A percentile compares a stretch with the other conserved stretches of the same genome.
These are phyloP conservation scores for Paraurostyla sp. DNA, from an alignment of 73 alveolate species.

Conservation along the genomic window DNA sequence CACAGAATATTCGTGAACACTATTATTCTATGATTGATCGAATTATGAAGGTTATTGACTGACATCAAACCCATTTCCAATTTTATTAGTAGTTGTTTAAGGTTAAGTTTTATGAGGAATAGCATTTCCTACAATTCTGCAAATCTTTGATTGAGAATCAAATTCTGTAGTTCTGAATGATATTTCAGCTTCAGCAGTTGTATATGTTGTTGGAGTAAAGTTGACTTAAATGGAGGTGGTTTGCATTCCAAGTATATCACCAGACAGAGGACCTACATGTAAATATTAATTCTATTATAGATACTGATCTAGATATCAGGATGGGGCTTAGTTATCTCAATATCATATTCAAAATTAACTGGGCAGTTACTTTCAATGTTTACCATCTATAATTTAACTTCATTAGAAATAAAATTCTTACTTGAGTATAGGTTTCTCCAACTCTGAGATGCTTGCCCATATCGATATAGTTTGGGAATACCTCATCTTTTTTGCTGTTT, in stretches of 20 bases:
- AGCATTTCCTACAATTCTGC: conserved; percentile 87
- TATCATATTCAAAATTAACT: conserved; percentile 92
- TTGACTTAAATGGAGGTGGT: conserved; percentile 77
- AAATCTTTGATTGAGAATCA: conserved; percentile 84
- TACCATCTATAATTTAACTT: conserved; percentile 56
- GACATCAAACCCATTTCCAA: background rate
- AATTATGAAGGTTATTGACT: too few species aligned
- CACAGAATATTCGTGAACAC: conserved; percentile 44
- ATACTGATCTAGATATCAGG: conserved; percentile 83
- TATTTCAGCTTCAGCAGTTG: conserved; percentile 93
- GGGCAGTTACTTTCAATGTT: conserved; percentile 92
- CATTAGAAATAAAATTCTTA: background rate
- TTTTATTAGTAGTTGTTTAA: conserved; percentile 36
- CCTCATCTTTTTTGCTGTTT: conserved; percentile 88
- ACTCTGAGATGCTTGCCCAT: conserved; percentile 86
- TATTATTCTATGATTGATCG: background rate
- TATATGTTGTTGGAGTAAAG: conserved; percentile 87
- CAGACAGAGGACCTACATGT: conserved; percentile 77
- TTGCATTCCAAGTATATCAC: conserved; percentile 84
- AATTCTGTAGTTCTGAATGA: conserved; percentile 92
- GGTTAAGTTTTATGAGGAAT: conserved; percentile 75
- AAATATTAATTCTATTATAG: background rate
- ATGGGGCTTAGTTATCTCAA: conserved; percentile 84
- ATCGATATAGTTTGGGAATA: conserved; percentile 93
- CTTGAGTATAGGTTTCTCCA: conserved; percentile 83